Evolutionary conservation across 2,329 filamentous ascomycete genomes (phyloP), one percentile per base, ranked within the genome.

Genomic region (Diaporthe ilicicola): DNA sequence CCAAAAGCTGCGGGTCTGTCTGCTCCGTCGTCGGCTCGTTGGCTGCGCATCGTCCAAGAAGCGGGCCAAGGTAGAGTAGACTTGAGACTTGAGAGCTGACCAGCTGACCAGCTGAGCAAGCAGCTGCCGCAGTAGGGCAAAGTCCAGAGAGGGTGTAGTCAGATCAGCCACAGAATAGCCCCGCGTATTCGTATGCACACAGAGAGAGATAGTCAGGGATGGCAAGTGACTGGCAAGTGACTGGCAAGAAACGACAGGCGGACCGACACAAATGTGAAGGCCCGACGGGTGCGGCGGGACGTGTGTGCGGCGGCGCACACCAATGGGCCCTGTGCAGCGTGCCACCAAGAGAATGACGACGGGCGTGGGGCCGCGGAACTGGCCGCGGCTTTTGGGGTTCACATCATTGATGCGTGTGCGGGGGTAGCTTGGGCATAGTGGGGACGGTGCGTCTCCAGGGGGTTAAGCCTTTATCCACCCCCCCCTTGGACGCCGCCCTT

Each of bases 1-100:
- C 42, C 59, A 48, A 62, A 62, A 44, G 59, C 22, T 62, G 59
- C 56, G 56, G 59, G 59, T 50, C 59, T 50, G 44, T 12, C 13
- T 64, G 59, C 59, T 29, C n/a, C n/a, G n/a, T n/a, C 44, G 50
- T 50, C 29, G 46, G 46, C 29, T 29, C 13, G 27, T 24, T n/a
- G n/a, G n/a, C n/a, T n/a, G n/a, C n/a, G n/a, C 24, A 29, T 24
- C 27, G 8, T 24, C 44, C 37, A 59, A 29, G 37, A 44, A 44
- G 8, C 37, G 55, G 37, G 55, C 55, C 55, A 29, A 42, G 55
- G 24, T 22, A 42, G n/a, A 17, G 34, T 17, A 12, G 56, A 48
- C 56, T 8, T 9, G 19, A 22, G 7, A 7, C 12, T 19, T 22
- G n/a, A 22, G 3, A 34, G 56, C 39, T 22, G n/a, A n/a, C n/a